Conservation (phyloP, 1,139 yeast genomes). For the Debaryomyces coudertii region DNA sequence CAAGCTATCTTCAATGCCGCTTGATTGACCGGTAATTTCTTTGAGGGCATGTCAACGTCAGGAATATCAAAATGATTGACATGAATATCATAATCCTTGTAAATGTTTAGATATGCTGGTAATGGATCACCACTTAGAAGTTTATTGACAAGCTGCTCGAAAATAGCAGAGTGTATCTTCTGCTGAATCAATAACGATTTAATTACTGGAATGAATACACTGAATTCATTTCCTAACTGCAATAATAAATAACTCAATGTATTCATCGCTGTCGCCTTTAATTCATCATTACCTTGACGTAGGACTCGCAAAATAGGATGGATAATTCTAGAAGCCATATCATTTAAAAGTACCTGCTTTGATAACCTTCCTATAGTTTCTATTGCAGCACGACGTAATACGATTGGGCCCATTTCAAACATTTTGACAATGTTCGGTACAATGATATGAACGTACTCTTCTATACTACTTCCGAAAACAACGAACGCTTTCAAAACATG, state of each 20-base stretch:
- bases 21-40: conserved; percentile 80
- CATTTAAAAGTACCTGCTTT: conserved; percentile 71
- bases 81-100: conserved; percentile 61
- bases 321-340: conserved; percentile 87
- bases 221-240: conserved; percentile 83
- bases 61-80: conserved; percentile 56
- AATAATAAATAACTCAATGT: conserved; percentile 77
- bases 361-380: conserved; percentile 85
- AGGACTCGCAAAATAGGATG: conserved; percentile 84
- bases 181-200: conserved; percentile 68
- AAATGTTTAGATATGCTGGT: conserved; percentile 75
- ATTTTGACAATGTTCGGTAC: conserved; percentile 81
- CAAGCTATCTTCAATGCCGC: conserved; percentile 79
- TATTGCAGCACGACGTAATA: conserved; percentile 74
- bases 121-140: conserved; percentile 86
- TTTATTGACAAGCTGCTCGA: conserved; percentile 80
- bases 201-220: conserved; percentile 85
- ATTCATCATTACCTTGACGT: conserved; percentile 59
- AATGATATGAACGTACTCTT: conserved; percentile 83
- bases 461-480: conserved; percentile 86
- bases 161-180: conserved; percentile 70
- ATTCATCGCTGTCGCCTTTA: conserved; percentile 68
- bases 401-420: conserved; percentile 68
- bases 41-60: conserved; percentile 70
- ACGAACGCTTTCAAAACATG: conserved; percentile 85